Evolutionary conservation across 495 filamentous ascomycete genomes (phyloP).

Genomic region (Hyaloscypha bicolor): DNA sequence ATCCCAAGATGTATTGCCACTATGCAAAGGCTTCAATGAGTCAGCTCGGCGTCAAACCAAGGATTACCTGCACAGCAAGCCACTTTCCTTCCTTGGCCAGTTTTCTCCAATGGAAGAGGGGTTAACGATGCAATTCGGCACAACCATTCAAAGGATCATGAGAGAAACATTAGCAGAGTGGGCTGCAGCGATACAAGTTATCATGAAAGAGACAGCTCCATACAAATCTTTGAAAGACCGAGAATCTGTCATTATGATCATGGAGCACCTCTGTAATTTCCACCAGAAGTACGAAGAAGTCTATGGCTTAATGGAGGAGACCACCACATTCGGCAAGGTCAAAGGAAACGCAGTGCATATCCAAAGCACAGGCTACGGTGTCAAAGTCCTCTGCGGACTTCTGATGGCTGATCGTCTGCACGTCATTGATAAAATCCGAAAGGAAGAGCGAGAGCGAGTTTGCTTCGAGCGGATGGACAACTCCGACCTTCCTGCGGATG

Average conservation of each 20-base stretch:
- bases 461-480: constrained; percentile 1
- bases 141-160: constrained; percentile 5
- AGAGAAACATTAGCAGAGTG: constrained; percentile 10
- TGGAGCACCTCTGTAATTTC: constrained; percentile 9
- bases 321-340: not conserved
- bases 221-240: not conserved
- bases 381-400: constrained; percentile 25
- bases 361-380: constrained; percentile 21
- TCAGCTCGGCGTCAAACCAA: not conserved
- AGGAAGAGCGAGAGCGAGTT: not conserved
- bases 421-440: constrained; percentile 2
- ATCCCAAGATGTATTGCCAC: not conserved
- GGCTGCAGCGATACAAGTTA: not conserved
- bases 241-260: constrained; percentile 16
- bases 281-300: constrained; percentile 4
- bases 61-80: not conserved
- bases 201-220: not conserved
- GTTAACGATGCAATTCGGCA: constrained; percentile 4
- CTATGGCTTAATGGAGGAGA: constrained; percentile 18
- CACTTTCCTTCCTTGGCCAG: not conserved
- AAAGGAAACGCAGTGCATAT: not conserved
- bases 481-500: not conserved
- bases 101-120: constrained; percentile 11
- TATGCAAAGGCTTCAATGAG: constrained; percentile 10
- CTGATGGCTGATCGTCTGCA: constrained; percentile 28